Conservation (phyloP, 2,329 filamentous ascomycete species). For the Aspergillus sp. region DNA sequence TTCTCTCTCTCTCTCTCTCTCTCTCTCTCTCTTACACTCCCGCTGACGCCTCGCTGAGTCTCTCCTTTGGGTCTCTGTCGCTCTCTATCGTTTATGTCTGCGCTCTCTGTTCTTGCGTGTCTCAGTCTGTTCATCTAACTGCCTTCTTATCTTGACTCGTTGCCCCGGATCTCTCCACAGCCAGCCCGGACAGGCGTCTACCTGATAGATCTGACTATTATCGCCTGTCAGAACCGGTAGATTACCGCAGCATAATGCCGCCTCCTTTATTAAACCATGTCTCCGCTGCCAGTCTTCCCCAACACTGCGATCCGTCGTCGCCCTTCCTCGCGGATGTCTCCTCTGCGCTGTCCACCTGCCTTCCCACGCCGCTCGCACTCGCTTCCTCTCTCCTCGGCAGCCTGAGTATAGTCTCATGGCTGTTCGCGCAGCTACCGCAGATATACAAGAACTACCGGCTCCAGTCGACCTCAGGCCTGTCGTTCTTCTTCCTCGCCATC, state of each 20-base stretch:
- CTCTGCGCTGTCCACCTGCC: slow-evolving; percentile 51
- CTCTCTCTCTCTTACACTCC: neutral
- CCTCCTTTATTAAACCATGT: slow-evolving; percentile 20
- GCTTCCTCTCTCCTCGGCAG: slow-evolving; percentile 52
- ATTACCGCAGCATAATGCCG: slow-evolving; percentile 15
- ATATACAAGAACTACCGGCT: slow-evolving; percentile 59
- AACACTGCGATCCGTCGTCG: slow-evolving; percentile 52
- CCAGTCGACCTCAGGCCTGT: slow-evolving; percentile 55
- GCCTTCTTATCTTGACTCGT: neutral
- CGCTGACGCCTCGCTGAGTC: neutral
- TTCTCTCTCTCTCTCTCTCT: neutral
- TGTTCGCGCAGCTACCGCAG: slow-evolving; percentile 60
- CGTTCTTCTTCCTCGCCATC: slow-evolving; percentile 55
- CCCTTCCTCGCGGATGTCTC: slow-evolving; percentile 50
- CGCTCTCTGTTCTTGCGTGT: neutral
- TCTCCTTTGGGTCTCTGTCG: neutral
- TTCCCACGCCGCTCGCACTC: slow-evolving; percentile 55
- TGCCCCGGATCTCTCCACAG: neutral
- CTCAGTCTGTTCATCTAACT: neutral
- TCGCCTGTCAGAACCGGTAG: neutral
- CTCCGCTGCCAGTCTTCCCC: slow-evolving; percentile 37
- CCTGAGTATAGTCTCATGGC: slow-evolving; percentile 57
- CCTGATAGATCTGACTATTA: neutral
- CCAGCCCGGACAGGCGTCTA: neutral
- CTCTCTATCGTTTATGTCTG: neutral